Percentiles rank a stretch among this genome's conserved stretches.
Conservation (phyloP, 306 rosid species). For the Fragaria iinumae region DNA sequence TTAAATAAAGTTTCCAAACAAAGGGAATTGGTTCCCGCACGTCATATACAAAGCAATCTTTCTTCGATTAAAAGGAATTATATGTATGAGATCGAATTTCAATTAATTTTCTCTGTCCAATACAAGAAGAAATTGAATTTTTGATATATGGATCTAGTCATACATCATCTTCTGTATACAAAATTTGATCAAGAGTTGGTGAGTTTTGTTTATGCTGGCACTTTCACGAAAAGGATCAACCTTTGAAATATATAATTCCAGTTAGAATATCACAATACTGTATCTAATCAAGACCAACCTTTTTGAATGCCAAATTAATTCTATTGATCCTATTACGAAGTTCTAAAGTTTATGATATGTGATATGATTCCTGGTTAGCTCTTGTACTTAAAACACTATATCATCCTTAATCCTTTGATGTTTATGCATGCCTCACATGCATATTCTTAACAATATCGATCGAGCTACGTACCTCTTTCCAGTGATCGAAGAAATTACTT, state of each 20-base stretch:
- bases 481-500: too few species aligned
- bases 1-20: conserved; percentile 14
- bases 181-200: neutral
- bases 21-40: conserved; percentile 38
- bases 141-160: neutral
- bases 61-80: conserved; percentile 26
- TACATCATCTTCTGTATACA: neutral
- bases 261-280: neutral
- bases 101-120: neutral
- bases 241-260: neutral
- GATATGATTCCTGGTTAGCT: neutral
- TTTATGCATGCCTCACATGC: too few species aligned
- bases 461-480: too few species aligned
- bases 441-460: too few species aligned
- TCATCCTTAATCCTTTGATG: too few species aligned
- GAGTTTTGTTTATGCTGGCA: neutral
- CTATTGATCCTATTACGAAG: neutral
- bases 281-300: neutral
- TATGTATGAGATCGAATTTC: neutral
- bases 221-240: neutral
- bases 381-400: too few species aligned
- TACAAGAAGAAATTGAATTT: neutral
- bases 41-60: conserved; percentile 12
- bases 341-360: neutral
- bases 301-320: neutral